Percentiles rank a stretch among this genome's conserved stretches.
These are phyloP conservation scores for Beauveria asiatica DNA, from an alignment of 2,329 filamentous ascomycete genomes.

Conservation along the genomic window DNA sequence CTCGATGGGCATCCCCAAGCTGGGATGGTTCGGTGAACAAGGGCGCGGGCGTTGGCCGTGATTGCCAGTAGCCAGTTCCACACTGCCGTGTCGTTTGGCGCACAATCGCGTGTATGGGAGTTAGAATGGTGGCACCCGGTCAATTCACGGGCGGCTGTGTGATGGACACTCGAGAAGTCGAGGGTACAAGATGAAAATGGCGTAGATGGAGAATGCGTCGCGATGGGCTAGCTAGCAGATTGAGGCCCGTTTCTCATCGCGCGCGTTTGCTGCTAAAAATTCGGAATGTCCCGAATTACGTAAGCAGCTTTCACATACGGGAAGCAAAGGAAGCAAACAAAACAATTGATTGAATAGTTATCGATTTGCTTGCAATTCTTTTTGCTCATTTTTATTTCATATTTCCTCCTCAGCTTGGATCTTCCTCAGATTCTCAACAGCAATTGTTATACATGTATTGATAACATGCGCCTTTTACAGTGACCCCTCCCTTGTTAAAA, in stretches of 20 bases:
- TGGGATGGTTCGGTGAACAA: not conserved
- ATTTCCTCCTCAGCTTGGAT: not conserved
- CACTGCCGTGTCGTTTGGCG: not conserved
- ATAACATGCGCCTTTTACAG: not conserved
- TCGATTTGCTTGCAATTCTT: not conserved
- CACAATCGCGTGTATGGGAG: not conserved
- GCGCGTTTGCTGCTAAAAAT: slow-evolving; percentile 18
- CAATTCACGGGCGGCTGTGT: not conserved
- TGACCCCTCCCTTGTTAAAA: slow-evolving; percentile 13
- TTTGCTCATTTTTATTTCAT: not conserved
- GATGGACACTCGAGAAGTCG: slow-evolving; percentile 1
- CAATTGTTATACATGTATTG: not conserved
- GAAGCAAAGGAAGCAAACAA: not conserved
- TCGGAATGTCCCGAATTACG: slow-evolving; percentile 19
- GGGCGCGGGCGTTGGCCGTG: not conserved
- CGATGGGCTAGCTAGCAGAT: slow-evolving; percentile 5
- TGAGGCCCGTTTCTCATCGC: slow-evolving; percentile 23
- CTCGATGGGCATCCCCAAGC: slow-evolving; percentile 3
- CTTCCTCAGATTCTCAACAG: not conserved
- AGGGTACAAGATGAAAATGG: slow-evolving; percentile 1
- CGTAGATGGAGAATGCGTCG: slow-evolving; percentile 9
- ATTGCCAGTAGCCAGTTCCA: not conserved
- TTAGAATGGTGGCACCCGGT: not conserved
- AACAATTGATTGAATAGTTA: not conserved
- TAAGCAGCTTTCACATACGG: slow-evolving; percentile 13